Base-by-base conservation (phyloP, 805 yeast species). In the Saccharomycopsis fodiens region DNA sequence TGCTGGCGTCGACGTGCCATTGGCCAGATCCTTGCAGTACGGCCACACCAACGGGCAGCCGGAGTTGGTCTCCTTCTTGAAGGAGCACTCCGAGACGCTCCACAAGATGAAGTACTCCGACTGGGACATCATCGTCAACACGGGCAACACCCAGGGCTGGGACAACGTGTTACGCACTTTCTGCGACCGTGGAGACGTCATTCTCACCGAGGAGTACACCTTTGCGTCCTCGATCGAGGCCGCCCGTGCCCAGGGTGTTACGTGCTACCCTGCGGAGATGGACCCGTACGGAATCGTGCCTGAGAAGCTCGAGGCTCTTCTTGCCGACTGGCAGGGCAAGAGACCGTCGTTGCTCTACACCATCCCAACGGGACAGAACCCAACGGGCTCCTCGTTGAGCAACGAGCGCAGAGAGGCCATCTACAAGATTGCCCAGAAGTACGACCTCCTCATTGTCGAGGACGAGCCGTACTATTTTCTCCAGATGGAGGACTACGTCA, bases 401-500 rank as follows among this genome's bases (percentile, higher is more conserved):
- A 66, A 58, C 22, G 89, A 85, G 58, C 79, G 97, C 69, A 85
- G 96, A 68, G 62, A 66, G 51, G 76, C 73, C 46, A 74, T 93
- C 54, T 89, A 88, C 66, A 73, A 75, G 51, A 60, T 91, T 52
- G 91, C 95, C 30, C 80, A 77, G 60, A 81, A 86, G 68, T 84
- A 88, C 63, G 96, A 93, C 66, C 73, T 91, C 60, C 58, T 91
- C 46, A 81, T 91, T 55, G 63, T 91, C 43, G 98, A 91, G 69
- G 98, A 91, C 64, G 98, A 93, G 67, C 98, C 98, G 45, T 91
- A 91, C 78, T 91, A 86, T 72, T 91, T 87, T 71, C 70, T 91
- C 62, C 98, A 91, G 68, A 87, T 91, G 95, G 91, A 84, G 49
- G 61, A 73, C 41, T 93, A 86, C 70, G 68, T 76, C 20, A 54